phyloP scores from a whole-genome alignment of 208 protist species.

The Zelonia costaricensis region DNA sequence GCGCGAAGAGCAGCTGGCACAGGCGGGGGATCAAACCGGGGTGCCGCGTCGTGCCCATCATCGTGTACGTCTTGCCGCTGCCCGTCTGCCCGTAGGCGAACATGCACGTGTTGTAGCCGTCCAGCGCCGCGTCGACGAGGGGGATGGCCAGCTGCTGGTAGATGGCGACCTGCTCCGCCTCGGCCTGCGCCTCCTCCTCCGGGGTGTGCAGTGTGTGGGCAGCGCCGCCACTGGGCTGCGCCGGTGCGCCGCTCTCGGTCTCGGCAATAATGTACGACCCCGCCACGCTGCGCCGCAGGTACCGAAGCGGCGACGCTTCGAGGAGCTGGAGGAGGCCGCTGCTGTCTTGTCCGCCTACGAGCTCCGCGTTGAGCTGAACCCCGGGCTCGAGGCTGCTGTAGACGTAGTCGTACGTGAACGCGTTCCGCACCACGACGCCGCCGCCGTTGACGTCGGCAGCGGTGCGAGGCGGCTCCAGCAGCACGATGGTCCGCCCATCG shows the following conservation, averaged over 20 bases:
- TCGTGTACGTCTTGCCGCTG: conserved; percentile 94
- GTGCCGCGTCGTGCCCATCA: conserved; percentile 75
- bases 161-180: conserved; percentile 56
- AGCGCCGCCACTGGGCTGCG: not conserved
- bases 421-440: conserved; percentile 14
- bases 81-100: conserved; percentile 92
- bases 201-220: conserved; percentile 8
- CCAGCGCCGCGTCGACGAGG: conserved; percentile 43
- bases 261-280: conserved; percentile 10
- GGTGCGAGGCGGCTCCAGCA: conserved; percentile 33
- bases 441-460: not conserved
- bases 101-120: conserved; percentile 83
- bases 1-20: conserved; percentile 56
- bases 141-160: conserved; percentile 51
- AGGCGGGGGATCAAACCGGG: conserved; percentile 79
- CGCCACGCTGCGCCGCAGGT: too few relatives aligned
- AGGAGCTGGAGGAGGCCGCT: not conserved
- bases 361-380: conserved; percentile 30
- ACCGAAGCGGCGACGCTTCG: not conserved
- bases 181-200: conserved; percentile 35
- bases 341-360: not conserved
- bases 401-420: conserved; percentile 68
- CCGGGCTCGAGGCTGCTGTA: conserved; percentile 60
- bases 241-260: not conserved
- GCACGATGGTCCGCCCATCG: conserved; percentile 45